Evolutionary conservation across 768 basidiomycete species (phyloP).

Genomic region (Tylopilus rubrobrunneus): DNA sequence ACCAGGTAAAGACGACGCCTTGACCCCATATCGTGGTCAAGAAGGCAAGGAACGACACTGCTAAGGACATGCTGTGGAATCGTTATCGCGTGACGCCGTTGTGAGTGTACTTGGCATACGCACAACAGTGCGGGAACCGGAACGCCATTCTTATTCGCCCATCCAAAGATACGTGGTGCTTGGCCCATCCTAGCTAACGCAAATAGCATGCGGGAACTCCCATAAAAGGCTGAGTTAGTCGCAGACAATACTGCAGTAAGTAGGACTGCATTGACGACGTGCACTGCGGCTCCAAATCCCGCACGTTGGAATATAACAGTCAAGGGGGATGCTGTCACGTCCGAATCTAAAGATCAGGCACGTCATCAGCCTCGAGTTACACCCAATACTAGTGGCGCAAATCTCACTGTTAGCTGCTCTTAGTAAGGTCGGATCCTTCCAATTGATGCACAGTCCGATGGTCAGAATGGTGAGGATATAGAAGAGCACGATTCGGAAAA

Average conservation of each 20-base stretch:
- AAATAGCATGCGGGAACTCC: constrained; percentile 56
- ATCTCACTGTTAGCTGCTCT: constrained; percentile 42
- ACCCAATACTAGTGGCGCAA: no score
- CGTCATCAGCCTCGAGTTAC: background rate
- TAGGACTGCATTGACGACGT: constrained; percentile 64
- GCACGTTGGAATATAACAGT: constrained; percentile 62
- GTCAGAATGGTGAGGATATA: constrained; percentile 62
- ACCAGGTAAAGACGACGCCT: constrained; percentile 53
- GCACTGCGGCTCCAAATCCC: constrained; percentile 56
- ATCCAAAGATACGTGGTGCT: constrained; percentile 62
- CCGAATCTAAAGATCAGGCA: constrained; percentile 32
- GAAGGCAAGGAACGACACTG: constrained; percentile 48
- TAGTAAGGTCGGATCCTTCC: constrained; percentile 50
- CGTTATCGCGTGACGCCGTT: background rate
- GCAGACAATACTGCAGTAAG: constrained; percentile 63
- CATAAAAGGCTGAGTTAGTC: constrained; percentile 65
- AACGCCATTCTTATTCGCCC: constrained; percentile 61
- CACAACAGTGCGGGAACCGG: constrained; percentile 54
- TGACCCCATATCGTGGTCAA: constrained; percentile 57
- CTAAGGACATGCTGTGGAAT: constrained; percentile 42
- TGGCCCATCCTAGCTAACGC: constrained; percentile 62
- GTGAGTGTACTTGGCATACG: constrained; percentile 25
- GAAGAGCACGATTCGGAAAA: constrained; percentile 62
- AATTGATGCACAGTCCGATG: constrained; percentile 64
- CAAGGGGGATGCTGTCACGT: constrained; percentile 57